Evolutionary conservation across 2,329 filamentous ascomycete genomes (phyloP), one percentile per base, ranked within the genome.

Genomic region (Akanthomyces lecanii): DNA sequence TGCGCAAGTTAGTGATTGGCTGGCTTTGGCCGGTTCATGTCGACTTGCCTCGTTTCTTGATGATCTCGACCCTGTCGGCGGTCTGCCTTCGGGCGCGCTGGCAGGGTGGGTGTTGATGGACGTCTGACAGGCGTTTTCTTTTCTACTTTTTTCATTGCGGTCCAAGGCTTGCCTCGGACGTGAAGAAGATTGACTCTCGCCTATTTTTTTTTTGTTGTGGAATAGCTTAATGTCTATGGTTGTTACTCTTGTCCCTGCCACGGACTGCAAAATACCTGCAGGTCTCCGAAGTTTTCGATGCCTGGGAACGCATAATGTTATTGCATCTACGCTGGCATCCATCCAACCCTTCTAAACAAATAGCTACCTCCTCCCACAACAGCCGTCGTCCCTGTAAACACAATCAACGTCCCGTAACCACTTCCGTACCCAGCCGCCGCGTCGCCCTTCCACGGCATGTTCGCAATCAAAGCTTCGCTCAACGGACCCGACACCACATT

Each of bases 51-150:
- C 28, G 63, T 63, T 68, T 74, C 66, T 76, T 92, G 89, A 95
- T 95, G 92, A 96, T 95, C 91, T 95, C 89, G 82, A 88, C 89
- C 90, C 89, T 79, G 82, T 76, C 75, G 73, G 80, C 76, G 79
- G 83, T 88, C 84, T 85, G 87, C 86, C 86, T 88, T 92, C 80
- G 89, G 89, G 88, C 89, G 84, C 85, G 81, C 78, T 81, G 79
- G 78, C 81, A 80, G 89, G 89, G 89, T 90, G 90, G 90, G 89
- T 85, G 83, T 85, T 82, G 89, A 89, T 82, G 89, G 89, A 90
- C 85, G 89, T 93, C 91, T 95, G 91, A 94, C 91, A 91, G 90
- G 82, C 76, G 69, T 75, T 69, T 73, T 73, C 82, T 81, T 76
- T 73, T 16, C 71, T 69, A 72, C 66, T 71, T 79, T 79, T 85